Evolutionary conservation across 306 rosid genomes (phyloP).

Genomic region (Gleditsia sinensis): DNA sequence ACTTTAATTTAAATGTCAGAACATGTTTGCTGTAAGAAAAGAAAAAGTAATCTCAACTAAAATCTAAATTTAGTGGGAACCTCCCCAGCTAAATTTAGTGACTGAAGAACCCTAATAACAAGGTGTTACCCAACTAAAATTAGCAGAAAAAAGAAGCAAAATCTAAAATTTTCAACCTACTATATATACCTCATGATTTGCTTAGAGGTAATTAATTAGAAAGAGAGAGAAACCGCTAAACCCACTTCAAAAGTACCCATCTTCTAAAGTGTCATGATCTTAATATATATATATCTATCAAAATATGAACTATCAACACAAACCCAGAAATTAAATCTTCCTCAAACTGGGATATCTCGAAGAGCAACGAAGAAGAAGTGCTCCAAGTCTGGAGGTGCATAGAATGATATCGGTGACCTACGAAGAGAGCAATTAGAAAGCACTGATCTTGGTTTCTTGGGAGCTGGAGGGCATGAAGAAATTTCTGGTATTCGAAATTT

Average conservation of each 20-base stretch:
- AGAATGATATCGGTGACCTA: constrained; percentile 79
- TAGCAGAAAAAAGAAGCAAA: constrained; percentile 35
- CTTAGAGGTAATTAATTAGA: constrained; percentile 23
- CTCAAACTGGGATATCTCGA: constrained; percentile 75
- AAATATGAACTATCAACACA: no score
- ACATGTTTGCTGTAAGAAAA: no score
- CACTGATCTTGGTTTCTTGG: constrained; percentile 69
- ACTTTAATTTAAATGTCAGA: constrained; percentile 52
- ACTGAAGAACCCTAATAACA: constrained; percentile 57
- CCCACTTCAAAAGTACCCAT: constrained; percentile 46
- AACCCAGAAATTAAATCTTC: no score
- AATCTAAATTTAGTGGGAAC: constrained; percentile 46
- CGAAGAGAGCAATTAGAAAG: constrained; percentile 55
- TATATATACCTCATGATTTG: constrained; percentile 22
- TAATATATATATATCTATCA: constrained; percentile 29
- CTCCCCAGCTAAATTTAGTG: constrained; percentile 50
- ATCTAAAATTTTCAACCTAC: constrained; percentile 28
- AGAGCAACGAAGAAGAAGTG: constrained; percentile 69
- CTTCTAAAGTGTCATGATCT: constrained; percentile 42
- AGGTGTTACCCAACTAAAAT: constrained; percentile 45
- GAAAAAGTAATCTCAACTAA: neutral
- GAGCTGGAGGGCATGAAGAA: constrained; percentile 86
- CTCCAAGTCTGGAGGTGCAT: constrained; percentile 87
- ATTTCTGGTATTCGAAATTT: constrained; percentile 77
- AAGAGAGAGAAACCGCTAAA: no score